A percentile compares a stretch with the other conserved stretches of the same genome.
These are phyloP conservation scores for Phytophthora pluvialis DNA, from an alignment of 352 stramenopile species.

Conservation along the genomic window DNA sequence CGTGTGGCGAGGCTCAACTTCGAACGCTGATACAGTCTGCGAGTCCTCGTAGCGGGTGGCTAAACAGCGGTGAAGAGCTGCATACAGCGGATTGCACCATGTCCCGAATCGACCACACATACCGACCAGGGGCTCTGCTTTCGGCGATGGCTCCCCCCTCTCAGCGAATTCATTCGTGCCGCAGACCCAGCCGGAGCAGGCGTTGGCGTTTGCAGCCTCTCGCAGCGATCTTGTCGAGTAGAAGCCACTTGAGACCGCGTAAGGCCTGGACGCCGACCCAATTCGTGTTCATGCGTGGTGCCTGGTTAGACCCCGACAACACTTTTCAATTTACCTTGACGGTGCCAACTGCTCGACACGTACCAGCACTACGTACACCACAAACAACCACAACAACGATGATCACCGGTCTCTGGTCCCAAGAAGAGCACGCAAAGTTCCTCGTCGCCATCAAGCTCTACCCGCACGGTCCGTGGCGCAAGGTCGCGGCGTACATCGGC, in stretches of 20 bases:
- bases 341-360: slow-evolving; percentile 18
- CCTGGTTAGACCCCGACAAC: no score
- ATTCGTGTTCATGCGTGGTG: neutral
- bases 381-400: slow-evolving; percentile 24
- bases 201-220: slow-evolving; percentile 24
- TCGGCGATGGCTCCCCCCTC: slow-evolving; percentile 8
- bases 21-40: slow-evolving; percentile 15
- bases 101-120: slow-evolving; percentile 4
- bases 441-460: slow-evolving; percentile 58
- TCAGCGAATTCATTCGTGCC: slow-evolving; percentile 33
- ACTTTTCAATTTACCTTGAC: slow-evolving; percentile 31
- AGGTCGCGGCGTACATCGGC: slow-evolving; percentile 51
- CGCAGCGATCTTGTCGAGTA: slow-evolving; percentile 24
- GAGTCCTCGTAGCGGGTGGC: slow-evolving; percentile 24
- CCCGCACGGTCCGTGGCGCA: slow-evolving; percentile 60
- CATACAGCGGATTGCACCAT: slow-evolving; percentile 37
- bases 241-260: slow-evolving; percentile 29
- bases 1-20: slow-evolving; percentile 16
- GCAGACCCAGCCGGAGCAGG: slow-evolving; percentile 15
- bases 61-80: slow-evolving; percentile 13
- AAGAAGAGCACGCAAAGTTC: slow-evolving; percentile 70
- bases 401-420: slow-evolving; percentile 53
- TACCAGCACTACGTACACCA: slow-evolving; percentile 36
- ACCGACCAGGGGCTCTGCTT: slow-evolving; percentile 9
- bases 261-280: neutral